A percentile compares a stretch with the other conserved stretches of the same genome.
Evolutionary conservation across 139 green algal species (phyloP).

Genomic region (Ostreobium quekettii): DNA sequence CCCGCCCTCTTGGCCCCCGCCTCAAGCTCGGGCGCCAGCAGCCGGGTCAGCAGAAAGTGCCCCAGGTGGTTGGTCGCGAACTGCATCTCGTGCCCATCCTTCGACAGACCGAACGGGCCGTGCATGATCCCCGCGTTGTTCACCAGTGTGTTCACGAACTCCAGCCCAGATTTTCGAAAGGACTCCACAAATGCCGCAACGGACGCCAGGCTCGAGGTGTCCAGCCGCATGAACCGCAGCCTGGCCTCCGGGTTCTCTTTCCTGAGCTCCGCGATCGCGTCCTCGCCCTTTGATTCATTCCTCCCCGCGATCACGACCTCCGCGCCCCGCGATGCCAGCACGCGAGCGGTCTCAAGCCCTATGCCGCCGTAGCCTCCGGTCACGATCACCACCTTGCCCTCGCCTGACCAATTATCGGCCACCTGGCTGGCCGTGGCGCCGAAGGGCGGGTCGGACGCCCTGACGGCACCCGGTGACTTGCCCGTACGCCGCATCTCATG

Average conservation of each 20-base stretch:
- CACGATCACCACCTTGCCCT: conserved; percentile 16
- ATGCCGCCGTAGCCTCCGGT: conserved; percentile 28
- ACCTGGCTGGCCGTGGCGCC: no score
- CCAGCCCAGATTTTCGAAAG: conserved; percentile 20
- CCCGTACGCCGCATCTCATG: no score
- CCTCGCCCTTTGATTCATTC: conserved; percentile 17
- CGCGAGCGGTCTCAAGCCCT: conserved; percentile 22
- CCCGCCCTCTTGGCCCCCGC: conserved; percentile 8
- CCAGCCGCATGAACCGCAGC: conserved; percentile 18
- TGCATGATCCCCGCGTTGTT: conserved; percentile 21
- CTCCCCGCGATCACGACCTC: conserved; percentile 27
- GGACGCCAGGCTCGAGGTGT: conserved; percentile 25
- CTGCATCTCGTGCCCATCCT: conserved; percentile 34
- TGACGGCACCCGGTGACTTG: no score
- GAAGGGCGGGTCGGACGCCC: no score
- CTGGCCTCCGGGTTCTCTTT: not conserved
- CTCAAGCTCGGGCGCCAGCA: conserved; percentile 24
- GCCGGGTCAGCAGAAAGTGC: conserved; percentile 34
- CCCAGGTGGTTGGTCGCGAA: conserved; percentile 46
- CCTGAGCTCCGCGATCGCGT: conserved; percentile 15
- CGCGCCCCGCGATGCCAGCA: conserved; percentile 18
- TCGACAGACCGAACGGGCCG: conserved; percentile 20
- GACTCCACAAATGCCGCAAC: conserved; percentile 22
- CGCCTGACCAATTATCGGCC: no score
- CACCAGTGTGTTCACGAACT: conserved; percentile 29